These are phyloP conservation scores for Flaveria brownii DNA, from an alignment of 129 eudicot species.

Conservation along the genomic window DNA sequence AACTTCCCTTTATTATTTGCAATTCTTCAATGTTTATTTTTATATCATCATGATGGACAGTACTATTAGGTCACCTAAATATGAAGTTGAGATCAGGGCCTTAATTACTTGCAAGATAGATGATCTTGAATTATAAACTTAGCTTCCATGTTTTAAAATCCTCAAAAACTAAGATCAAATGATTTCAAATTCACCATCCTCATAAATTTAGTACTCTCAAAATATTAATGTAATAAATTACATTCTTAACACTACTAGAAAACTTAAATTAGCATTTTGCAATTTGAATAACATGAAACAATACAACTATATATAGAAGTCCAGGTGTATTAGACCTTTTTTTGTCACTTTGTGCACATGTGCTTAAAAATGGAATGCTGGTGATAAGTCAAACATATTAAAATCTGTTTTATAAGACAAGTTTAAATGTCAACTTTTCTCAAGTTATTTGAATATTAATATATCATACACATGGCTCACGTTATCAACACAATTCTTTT, in stretches of 20 bases:
- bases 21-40: too few relatives aligned
- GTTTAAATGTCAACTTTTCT: conserved; percentile 27
- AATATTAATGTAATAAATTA: too few relatives aligned
- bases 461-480: conserved; percentile 8
- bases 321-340: background rate
- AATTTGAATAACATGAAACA: too few relatives aligned
- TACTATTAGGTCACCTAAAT: background rate
- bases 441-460: conserved; percentile 21
- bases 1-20: too few relatives aligned
- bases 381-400: background rate
- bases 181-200: background rate
- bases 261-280: too few relatives aligned
- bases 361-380: conserved; percentile 15
- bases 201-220: background rate
- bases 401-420: background rate
- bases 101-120: background rate
- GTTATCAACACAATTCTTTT: background rate
- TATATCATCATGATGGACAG: background rate
- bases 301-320: too few relatives aligned
- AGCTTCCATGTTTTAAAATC: background rate
- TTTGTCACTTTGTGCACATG: background rate
- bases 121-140: background rate
- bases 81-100: background rate
- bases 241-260: too few relatives aligned
- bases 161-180: background rate